Evolutionary conservation across 2,329 filamentous ascomycete species (phyloP), one percentile per base, ranked within the genome.

Genomic region (Aspergillus latus): DNA sequence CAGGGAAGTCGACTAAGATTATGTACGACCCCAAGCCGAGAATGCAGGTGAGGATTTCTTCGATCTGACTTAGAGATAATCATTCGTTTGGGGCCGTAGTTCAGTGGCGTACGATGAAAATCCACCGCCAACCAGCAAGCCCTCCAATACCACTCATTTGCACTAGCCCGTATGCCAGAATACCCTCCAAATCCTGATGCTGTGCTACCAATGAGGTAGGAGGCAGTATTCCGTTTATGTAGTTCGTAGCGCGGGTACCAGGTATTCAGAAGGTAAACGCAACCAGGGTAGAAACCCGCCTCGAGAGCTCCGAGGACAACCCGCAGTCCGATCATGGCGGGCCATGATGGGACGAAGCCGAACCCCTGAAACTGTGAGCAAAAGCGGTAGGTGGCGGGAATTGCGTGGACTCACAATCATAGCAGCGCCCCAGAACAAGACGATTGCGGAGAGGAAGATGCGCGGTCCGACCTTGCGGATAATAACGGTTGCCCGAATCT

Each of bases 401-500:
- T 9, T 10, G 32, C 8, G 4, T 28, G 26, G 8, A 36, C 49
- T 21, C 7, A 52, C 53, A 15, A 45, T 6, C 39, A 50, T 39
- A 8, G 45, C 16, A 34, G 32, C 30, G 5, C 47, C 53, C 53
- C 53, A 56, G 8, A 60, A 26, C 7, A 67, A 16, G 6, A 64
- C 63, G 11, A 70, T 71, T 4, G 52, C 49, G 0, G 67, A 55
- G 13, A 73, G 54, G 49, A 72, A 72, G 16, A 59, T 52, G 5
- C 67, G 65, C 1, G 71, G 70, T 0, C 88, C 88, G 49, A 91
- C 65, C 65, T 84, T 84, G 36, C 88, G 85, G 49, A 88, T 80
- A 34, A 90, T 71, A 42, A 90, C 75, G 0, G 88, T 90, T 2
- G 87, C 87, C 0, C 87, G 87, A 0, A 87, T 84, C 67, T 92